phyloP scores from a whole-genome alignment of 257 asterid genomes.

The Solanum acaule region DNA sequence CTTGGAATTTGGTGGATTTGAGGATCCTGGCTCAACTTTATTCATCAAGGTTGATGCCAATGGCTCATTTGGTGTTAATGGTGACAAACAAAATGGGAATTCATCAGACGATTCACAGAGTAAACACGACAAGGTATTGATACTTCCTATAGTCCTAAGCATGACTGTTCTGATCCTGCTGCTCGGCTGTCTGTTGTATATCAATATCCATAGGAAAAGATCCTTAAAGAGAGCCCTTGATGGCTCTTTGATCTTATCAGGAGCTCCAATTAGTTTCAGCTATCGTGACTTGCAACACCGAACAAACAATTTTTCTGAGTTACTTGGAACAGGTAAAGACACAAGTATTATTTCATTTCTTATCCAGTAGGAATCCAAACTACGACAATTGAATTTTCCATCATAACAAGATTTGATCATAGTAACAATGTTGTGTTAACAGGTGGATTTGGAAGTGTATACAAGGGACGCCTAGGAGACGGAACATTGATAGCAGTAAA shows the following conservation, averaged over 20 bases:
- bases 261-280: conserved; percentile 62
- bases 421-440: conserved; percentile 4
- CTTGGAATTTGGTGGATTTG: conserved; percentile 78
- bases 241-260: conserved; percentile 50
- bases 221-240: conserved; percentile 51
- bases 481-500: conserved; percentile 78
- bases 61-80: conserved; percentile 14
- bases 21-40: conserved; percentile 70
- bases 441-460: conserved; percentile 94
- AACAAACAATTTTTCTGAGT: conserved; percentile 52
- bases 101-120: conserved; percentile 17
- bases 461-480: conserved; percentile 64
- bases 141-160: conserved; percentile 75
- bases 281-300: conserved; percentile 57
- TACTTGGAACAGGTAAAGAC: conserved; percentile 73
- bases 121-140: conserved; percentile 40
- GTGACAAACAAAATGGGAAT: conserved; percentile 7
- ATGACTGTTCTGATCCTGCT: conserved; percentile 45
- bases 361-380: background rate
- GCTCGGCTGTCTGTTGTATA: conserved; percentile 45
- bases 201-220: conserved; percentile 39
- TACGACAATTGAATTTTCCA: background rate
- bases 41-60: conserved; percentile 62
- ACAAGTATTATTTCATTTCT: background rate
- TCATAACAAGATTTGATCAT: background rate